Evolutionary conservation across 306 rosid species (phyloP).

Genomic region (Carpinus fangiana): DNA sequence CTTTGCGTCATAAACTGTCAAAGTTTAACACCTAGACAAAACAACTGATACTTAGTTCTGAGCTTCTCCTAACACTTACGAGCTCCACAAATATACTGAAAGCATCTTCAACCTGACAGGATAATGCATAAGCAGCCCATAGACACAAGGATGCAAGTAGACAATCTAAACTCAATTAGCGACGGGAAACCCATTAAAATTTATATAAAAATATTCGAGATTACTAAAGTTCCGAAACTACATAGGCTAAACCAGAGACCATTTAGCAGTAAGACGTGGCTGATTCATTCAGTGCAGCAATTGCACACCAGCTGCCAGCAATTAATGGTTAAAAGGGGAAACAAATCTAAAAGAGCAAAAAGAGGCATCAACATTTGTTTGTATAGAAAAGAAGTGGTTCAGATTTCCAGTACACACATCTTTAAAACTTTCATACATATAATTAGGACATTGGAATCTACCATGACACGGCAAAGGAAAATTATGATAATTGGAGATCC

Average conservation of each 20-base stretch:
- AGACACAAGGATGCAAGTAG: background rate
- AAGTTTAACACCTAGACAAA: background rate
- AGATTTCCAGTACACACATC: too few species aligned
- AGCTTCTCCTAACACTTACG: background rate
- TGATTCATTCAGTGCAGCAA: background rate
- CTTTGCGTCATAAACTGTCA: background rate
- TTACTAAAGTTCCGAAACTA: background rate
- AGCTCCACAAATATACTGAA: background rate
- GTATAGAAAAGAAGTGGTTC: background rate
- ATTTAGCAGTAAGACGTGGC: background rate
- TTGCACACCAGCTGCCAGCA: background rate
- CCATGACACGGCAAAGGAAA: conserved; percentile 17
- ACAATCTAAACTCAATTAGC: background rate
- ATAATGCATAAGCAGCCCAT: background rate
- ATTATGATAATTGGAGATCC: background rate
- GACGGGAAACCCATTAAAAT: background rate
- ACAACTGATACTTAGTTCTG: background rate
- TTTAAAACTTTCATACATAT: background rate
- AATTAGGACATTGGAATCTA: background rate
- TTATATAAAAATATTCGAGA: background rate
- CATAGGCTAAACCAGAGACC: background rate
- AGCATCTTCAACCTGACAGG: background rate
- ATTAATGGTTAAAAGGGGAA: background rate
- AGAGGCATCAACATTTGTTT: background rate
- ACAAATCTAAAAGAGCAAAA: background rate